Base-by-base conservation (phyloP, 2,329 filamentous ascomycete genomes). In the Thelonectria discophora region DNA sequence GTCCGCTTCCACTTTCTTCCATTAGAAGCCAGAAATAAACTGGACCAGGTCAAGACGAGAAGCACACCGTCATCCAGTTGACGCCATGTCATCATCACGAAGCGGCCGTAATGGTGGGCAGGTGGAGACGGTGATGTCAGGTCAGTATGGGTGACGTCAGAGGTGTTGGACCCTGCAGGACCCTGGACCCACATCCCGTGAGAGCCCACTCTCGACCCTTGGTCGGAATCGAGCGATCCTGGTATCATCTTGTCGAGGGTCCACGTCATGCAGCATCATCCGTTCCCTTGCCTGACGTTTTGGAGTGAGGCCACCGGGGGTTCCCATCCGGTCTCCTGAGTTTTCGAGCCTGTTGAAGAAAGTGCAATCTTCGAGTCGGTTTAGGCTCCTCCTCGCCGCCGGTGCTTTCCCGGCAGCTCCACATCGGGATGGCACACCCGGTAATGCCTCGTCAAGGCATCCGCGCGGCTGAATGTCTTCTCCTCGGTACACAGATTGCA, bases 401-500 rank as follows among this genome's bases (percentile, higher is more conserved):
- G 72, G 45, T 84, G 81, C 76, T 86, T 86, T 69, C 91, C 90
- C n/a, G 90, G 89, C 69, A 92, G 89, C 65, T 94, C 90, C 58
- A 94, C 85, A 64, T 97, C 92, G 0, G 94, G 94, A 76, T 97
- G 94, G 65, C 96, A 94, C 50, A 97, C 94, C 37, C 93, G 88
- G 84, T 97, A 96, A 75, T 99, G 95, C 63, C 95, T 84, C 13
- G 94, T 98, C 49, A 98, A 83, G 1, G 95, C 95, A 80, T 99
- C 95, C 66, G 94, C 95, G 60, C 95, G 88, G 70, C 93, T 97
- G 74, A 99, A 99, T 0, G 93, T 96, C 84, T 98, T 98, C 74
- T 98, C 94, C 72, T 98, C 94, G 2, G 92, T 93, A 79, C 95
- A 99, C 49, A 97, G 80, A 65, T 94, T 89, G 78, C 95, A 99